Evolutionary conservation across 495 filamentous ascomycete genomes (phyloP), one percentile per base, ranked within the genome.

Genomic region (Trichoderma asperelloides): DNA sequence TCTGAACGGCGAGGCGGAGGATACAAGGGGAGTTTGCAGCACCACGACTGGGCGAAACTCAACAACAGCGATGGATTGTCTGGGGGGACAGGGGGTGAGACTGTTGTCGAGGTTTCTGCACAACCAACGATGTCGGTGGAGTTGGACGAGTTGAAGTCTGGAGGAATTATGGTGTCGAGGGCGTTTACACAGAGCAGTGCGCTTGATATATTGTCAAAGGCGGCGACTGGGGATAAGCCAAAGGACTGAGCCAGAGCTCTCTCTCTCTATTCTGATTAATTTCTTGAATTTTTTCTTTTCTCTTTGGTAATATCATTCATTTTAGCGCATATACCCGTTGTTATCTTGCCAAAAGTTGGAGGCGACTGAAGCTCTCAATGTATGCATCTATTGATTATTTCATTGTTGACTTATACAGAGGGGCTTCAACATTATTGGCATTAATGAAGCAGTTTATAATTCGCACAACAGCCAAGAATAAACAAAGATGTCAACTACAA

Each of bases 131-230:
- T 21, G 18, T 13, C 18, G 15, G n/a, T 27, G 2, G 62, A 64
- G 33, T 13, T 40, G 62, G 62, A 64, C 12, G 33, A 64, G 28
- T 23, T 64, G 13, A 40, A 25, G 62, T 5, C 8, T 15, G 62
- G 62, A 18, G 30, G 62, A 1, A 64, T 64, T 13, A 25, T 64
- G 21, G 62, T 64, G 62, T 15, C 39, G 62, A 64, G 62, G 33
- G 62, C 15, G 5, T 40, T 64, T 64, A 40, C 30, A 13, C 55
- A 60, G 55, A 11, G 8, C 16, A 60, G 55, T 60, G 55, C 21
- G 25, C 55, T 8, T 18, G 55, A 60, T 27, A 12, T 27, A 30
- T 18, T 21, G 21, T 23, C 8, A 30, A 25, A 0, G 23, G 15
- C 18, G 8, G n/a, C 8, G 18, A 2, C 18, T 51, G 47, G 15